Base-by-base conservation (phyloP, 1,139 yeast genomes). In the Torulaspora globosa region DNA sequence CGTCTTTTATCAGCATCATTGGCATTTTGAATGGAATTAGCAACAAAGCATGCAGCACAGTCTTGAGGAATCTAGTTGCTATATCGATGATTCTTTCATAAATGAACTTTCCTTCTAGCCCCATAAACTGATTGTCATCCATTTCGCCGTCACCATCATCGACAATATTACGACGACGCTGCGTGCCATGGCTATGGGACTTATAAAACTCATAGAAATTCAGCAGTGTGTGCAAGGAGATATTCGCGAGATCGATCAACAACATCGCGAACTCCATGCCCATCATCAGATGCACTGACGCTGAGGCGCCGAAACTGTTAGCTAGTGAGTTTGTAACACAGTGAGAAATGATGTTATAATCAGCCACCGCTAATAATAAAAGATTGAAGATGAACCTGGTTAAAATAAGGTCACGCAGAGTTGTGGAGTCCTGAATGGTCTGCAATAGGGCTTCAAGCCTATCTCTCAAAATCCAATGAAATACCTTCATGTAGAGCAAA, bases 191-290 rank as follows among this genome's bases (percentile, higher is more conserved):
- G 12, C 16, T 29, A 12, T 44, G 64, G 36, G 49, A 58, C 21
- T 39, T 36, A 36, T 56, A 49, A 50, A 82, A 63, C 56, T 88
- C 97, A 53, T 74, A 72, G 26, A 80, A 63, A 54, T 81, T 80
- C 49, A 87, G 66, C 2, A 70, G 49, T 46, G 78, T 71, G 36
- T 58, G 59, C 39, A 55, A 15, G 8, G 49, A 35, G 19, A 62
- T 35, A 36, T 61, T 59, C 16, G 78, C 55, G 16, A 80, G 65
- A 43, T 81, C 84, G 23, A 84, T 72, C 12, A 79, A 76, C 50
- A 83, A 72, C 43, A 85, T 69, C 4, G 86, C 82, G 63, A 84
- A 84, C 56, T 86, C 94, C 62, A 87, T 82, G 0, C 92, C 92
- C 66, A 86, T 82, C 28, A 78, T 63, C 28, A 72, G 67, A 69